Percentiles rank a stretch among this genome's conserved stretches.
phyloP scores from a whole-genome alignment of 208 protist genomes.

The Sergeia podlipaevii region DNA sequence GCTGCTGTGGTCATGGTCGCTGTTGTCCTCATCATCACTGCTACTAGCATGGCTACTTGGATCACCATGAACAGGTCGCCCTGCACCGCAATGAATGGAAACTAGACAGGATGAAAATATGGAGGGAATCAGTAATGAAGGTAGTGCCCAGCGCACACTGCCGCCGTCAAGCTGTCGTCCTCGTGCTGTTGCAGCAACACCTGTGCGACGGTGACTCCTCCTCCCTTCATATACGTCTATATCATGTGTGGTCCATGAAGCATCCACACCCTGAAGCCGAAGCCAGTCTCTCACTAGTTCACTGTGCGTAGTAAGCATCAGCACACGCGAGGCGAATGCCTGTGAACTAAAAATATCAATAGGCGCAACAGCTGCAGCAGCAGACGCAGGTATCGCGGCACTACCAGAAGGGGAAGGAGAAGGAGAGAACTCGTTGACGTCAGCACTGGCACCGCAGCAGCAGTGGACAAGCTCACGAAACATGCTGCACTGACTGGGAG shows the following conservation, averaged over 20 bases:
- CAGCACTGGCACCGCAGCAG: not conserved
- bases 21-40: too few species aligned
- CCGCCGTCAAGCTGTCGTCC: too few species aligned
- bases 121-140: constrained; percentile 11
- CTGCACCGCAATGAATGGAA: too few species aligned
- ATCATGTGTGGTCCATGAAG: not conserved
- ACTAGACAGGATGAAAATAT: too few species aligned
- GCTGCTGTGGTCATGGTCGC: too few species aligned
- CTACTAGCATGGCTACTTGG: too few species aligned
- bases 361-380: too few species aligned
- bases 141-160: constrained; percentile 11
- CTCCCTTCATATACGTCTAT: not conserved
- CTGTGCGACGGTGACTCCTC: too few species aligned
- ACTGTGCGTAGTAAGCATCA: constrained; percentile 17
- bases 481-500: not conserved
- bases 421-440: not conserved
- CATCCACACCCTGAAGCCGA: constrained; percentile 12
- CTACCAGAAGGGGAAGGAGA: not conserved
- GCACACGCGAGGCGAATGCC: constrained; percentile 10
- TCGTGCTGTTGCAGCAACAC: too few species aligned
- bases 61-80: too few species aligned
- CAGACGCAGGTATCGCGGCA: too few species aligned
- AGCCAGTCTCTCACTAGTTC: constrained; percentile 17
- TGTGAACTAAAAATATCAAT: too few species aligned
- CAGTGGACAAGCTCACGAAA: constrained; percentile 11